Conservation (phyloP, 495 filamentous ascomycete species). For the Pyrenula massariospora region DNA sequence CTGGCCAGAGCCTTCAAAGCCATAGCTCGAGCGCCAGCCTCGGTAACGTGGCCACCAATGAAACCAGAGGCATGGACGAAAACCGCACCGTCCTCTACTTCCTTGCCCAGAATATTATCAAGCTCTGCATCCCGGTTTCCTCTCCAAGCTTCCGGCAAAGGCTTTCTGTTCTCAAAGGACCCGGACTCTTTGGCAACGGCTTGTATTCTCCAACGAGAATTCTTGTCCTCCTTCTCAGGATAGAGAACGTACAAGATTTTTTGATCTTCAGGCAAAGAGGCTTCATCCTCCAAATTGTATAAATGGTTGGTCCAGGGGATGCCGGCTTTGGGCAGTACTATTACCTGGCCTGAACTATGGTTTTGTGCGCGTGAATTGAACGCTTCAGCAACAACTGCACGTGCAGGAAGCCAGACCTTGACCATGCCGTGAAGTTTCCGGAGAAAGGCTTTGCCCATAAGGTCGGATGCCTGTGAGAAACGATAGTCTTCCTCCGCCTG, state of each 20-base stretch:
- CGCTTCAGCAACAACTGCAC: conserved; percentile 60
- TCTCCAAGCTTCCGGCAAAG: conserved; percentile 82
- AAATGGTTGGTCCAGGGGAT: conserved; percentile 95
- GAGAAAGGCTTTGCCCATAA: conserved; percentile 79
- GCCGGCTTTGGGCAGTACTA: conserved; percentile 62
- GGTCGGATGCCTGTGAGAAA: conserved; percentile 60
- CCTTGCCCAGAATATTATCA: conserved; percentile 57
- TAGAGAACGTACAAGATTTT: conserved; percentile 80
- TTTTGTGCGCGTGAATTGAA: conserved; percentile 51
- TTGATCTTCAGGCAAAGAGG: conserved; percentile 26
- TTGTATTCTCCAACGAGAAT: conserved; percentile 84
- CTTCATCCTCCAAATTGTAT: conserved; percentile 67
- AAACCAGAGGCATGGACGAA: conserved; percentile 94
- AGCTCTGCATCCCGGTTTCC: conserved; percentile 78
- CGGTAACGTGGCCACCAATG: conserved; percentile 87
- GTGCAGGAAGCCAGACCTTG: conserved; percentile 71
- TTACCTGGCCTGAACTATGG: conserved; percentile 63
- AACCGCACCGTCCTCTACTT: conserved; percentile 54
- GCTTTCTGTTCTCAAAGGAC: conserved; percentile 82
- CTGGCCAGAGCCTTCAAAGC: conserved; percentile 57
- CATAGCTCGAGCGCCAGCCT: conserved; percentile 82
- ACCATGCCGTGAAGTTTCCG: conserved; percentile 52
- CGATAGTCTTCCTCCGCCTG: conserved; percentile 70
- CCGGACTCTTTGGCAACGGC: conserved; percentile 67
- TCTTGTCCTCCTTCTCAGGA: conserved; percentile 59